Evolutionary conservation across 1,139 yeast genomes (phyloP).

Genomic region (Candida sp.): DNA sequence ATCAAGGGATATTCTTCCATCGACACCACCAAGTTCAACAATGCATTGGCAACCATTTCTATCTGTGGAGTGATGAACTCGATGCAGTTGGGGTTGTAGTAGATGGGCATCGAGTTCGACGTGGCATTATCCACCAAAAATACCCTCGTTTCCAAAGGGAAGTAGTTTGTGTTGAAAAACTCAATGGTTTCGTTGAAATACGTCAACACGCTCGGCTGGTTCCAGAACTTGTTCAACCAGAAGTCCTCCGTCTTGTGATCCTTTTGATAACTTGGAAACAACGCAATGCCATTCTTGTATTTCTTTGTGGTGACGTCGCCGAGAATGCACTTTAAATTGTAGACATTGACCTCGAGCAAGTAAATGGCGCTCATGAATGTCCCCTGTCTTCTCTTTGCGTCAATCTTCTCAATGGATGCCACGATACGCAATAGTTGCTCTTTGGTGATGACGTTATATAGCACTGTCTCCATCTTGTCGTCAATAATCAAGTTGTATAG

Average conservation of each 20-base stretch:
- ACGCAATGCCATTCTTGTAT: conserved; percentile 42
- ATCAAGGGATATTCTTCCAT: conserved; percentile 92
- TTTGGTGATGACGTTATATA: conserved; percentile 39
- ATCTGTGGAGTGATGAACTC: conserved; percentile 66
- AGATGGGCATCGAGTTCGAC: conserved; percentile 70
- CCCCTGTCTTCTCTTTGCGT: conserved; percentile 37
- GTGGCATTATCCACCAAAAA: conserved; percentile 40
- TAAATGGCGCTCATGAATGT: conserved; percentile 47
- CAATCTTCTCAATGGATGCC: conserved; percentile 45
- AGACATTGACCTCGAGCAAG: conserved; percentile 39
- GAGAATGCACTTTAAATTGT: conserved; percentile 44
- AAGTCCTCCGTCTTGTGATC: conserved; percentile 27
- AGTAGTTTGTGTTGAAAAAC: conserved; percentile 31
- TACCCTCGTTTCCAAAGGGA: conserved; percentile 43
- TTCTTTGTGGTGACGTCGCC: conserved; percentile 45
- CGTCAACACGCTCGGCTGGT: conserved; percentile 31
- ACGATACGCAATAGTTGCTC: conserved; percentile 45
- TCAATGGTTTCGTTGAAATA: conserved; percentile 35
- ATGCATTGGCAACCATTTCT: conserved; percentile 58
- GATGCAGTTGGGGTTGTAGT: conserved; percentile 69
- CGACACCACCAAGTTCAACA: conserved; percentile 74
- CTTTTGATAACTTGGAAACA: conserved; percentile 34
- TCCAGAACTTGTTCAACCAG: conserved; percentile 31
- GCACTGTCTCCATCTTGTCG: conserved; percentile 36
- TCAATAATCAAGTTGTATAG: conserved; percentile 45